These are phyloP conservation scores for Pseudomassariella vexata DNA, from an alignment of 2,329 filamentous ascomycete species.

Conservation along the genomic window DNA sequence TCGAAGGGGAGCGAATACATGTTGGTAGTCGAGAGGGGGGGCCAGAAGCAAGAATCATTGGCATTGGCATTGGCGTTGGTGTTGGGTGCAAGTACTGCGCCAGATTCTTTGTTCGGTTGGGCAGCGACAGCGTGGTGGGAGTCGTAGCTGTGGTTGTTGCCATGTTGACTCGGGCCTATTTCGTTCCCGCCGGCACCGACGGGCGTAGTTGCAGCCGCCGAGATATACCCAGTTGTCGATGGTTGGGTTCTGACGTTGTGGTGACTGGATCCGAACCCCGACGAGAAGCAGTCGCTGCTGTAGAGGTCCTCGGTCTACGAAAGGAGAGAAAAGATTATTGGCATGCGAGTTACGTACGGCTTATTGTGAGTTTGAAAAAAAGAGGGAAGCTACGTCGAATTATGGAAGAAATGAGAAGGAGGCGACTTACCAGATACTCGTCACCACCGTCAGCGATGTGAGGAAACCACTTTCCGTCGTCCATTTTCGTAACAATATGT, in stretches of 20 bases:
- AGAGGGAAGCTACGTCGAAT: not conserved
- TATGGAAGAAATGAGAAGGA: not conserved
- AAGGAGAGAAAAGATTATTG: not conserved
- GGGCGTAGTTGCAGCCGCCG: too few species aligned
- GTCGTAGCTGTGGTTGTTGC: too few species aligned
- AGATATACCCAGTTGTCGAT: conserved; percentile 2
- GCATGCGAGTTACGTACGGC: not conserved
- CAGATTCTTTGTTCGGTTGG: too few species aligned
- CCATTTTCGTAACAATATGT: not conserved
- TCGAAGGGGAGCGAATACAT: conserved; percentile 2
- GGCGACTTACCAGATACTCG: not conserved
- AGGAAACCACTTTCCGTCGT: not conserved
- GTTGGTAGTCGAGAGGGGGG: not conserved
- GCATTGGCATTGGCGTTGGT: not conserved
- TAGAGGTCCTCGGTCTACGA: conserved; percentile 1
- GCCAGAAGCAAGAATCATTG: not conserved
- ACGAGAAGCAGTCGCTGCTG: not conserved
- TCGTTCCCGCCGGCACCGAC: not conserved
- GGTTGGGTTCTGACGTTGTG: not conserved
- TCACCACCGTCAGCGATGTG: not conserved
- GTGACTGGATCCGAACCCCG: not conserved
- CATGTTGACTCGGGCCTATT: not conserved
- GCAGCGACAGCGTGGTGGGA: too few species aligned
- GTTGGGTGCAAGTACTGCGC: not conserved
- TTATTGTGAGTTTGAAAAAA: not conserved